These are phyloP conservation scores for Sporothrix schenckii DNA, from an alignment of 2,329 filamentous ascomycete genomes.

Conservation along the genomic window DNA sequence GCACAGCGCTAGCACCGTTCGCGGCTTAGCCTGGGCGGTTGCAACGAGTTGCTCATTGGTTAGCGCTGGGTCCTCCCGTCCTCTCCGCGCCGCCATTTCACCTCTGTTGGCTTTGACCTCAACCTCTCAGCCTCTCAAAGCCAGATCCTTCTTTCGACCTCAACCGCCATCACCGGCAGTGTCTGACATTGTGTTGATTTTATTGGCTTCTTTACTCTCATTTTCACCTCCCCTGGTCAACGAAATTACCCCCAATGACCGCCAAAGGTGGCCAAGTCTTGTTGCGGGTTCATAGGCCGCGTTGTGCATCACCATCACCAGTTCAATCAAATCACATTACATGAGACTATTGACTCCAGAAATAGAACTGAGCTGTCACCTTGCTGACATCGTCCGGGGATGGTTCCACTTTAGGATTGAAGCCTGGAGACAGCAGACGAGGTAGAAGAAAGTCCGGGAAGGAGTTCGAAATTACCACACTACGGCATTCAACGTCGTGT, in stretches of 20 bases:
- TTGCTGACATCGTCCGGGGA: neutral
- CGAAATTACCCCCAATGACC: neutral
- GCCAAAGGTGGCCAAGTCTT: neutral
- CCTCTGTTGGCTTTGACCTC: neutral
- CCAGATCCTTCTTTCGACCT: neutral
- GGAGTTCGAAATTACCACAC: neutral
- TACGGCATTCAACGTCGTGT: neutral
- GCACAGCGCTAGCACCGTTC: slow-evolving; percentile 3
- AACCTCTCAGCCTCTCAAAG: slow-evolving; percentile 4
- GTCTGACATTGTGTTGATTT: neutral
- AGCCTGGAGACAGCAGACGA: neutral
- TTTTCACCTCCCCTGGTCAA: slow-evolving; percentile 9
- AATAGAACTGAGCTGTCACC: slow-evolving; percentile 21
- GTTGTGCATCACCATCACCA: neutral
- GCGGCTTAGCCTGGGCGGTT: slow-evolving; percentile 33
- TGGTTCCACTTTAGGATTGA: neutral
- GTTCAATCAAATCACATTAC: slow-evolving; percentile 16
- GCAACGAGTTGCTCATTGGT: slow-evolving; percentile 34
- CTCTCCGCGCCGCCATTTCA: slow-evolving; percentile 11
- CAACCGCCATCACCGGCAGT: neutral
- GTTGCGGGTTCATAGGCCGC: neutral
- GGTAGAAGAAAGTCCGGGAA: no score
- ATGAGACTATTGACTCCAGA: slow-evolving; percentile 12
- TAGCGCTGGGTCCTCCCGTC: slow-evolving; percentile 18
- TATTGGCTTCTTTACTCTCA: neutral